These are phyloP conservation scores for Penicillium atrosanguineum DNA, from an alignment of 495 filamentous ascomycete species.

Conservation along the genomic window DNA sequence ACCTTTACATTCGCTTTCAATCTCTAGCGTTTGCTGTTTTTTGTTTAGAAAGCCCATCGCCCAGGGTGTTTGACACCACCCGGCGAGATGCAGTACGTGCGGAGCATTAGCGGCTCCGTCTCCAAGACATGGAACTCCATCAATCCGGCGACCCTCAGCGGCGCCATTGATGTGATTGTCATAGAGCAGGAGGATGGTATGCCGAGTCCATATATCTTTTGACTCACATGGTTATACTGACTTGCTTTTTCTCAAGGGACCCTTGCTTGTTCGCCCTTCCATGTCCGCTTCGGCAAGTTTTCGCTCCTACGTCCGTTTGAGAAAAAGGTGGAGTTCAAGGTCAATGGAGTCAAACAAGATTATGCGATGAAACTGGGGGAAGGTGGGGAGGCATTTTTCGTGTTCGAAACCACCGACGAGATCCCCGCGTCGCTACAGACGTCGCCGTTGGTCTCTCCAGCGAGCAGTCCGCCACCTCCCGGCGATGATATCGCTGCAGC, in stretches of 20 bases:
- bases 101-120: conserved; percentile 91
- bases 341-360: conserved; percentile 87
- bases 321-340: conserved; percentile 97
- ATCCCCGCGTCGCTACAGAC: conserved; percentile 91
- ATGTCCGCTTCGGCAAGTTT: conserved; percentile 99
- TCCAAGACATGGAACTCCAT: conserved; percentile 99
- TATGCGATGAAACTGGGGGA: conserved; percentile 99
- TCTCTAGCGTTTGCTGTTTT: conserved; percentile 3
- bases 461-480: conserved; percentile 65
- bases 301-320: conserved; percentile 92
- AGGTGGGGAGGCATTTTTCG: conserved; percentile 96
- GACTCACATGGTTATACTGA: not conserved
- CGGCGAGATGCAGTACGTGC: conserved; percentile 89
- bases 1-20: conserved; percentile 1
- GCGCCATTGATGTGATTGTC: conserved; percentile 98
- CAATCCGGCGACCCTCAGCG: conserved; percentile 95
- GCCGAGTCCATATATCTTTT: not conserved
- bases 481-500: conserved; percentile 53
- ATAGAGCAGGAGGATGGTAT: conserved; percentile 94
- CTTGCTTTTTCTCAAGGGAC: conserved; percentile 42
- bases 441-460: conserved; percentile 86
- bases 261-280: conserved; percentile 93
- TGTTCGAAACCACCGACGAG: conserved; percentile 88
- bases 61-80: conserved; percentile 19
- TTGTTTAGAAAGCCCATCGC: conserved; percentile 4